These are phyloP conservation scores for Oxyria digyna DNA, from an alignment of 148 eudicot genomes.

Conservation along the genomic window DNA sequence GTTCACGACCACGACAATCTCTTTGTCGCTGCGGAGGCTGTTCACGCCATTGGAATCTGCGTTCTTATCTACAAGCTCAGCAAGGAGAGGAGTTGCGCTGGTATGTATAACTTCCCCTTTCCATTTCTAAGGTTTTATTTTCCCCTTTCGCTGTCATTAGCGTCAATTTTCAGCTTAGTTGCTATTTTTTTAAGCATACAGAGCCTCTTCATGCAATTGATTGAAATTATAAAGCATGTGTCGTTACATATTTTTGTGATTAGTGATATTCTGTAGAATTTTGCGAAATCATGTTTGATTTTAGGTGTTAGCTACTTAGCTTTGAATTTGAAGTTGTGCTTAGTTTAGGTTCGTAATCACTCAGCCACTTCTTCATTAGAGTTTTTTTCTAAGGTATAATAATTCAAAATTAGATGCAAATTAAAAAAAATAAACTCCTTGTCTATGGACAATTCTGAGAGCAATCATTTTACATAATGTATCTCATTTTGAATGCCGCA, in stretches of 20 bases:
- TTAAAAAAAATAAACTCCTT: neutral
- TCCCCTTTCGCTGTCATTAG: neutral
- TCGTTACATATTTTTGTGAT: neutral
- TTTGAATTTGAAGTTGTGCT: neutral
- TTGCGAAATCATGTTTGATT: neutral
- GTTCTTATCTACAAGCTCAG: constrained; percentile 16
- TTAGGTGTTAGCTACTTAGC: neutral
- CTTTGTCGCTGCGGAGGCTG: constrained; percentile 16
- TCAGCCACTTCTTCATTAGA: neutral
- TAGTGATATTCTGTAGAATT: neutral
- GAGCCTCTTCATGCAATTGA: neutral
- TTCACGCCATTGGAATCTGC: constrained; percentile 12
- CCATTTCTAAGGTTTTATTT: neutral
- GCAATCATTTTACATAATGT: neutral
- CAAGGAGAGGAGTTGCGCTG: constrained; percentile 16
- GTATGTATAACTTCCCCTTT: neutral
- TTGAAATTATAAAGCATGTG: neutral
- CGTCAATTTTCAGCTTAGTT: neutral
- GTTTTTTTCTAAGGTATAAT: neutral
- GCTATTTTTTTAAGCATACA: neutral
- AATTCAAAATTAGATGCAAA: neutral
- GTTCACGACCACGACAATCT: constrained; percentile 14
- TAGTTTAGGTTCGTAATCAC: neutral
- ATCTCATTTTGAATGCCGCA: neutral
- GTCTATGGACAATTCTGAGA: neutral